Evolutionary conservation across 1,284 basidiomycete genomes (phyloP).

Genomic region (Malassezia sp.): DNA sequence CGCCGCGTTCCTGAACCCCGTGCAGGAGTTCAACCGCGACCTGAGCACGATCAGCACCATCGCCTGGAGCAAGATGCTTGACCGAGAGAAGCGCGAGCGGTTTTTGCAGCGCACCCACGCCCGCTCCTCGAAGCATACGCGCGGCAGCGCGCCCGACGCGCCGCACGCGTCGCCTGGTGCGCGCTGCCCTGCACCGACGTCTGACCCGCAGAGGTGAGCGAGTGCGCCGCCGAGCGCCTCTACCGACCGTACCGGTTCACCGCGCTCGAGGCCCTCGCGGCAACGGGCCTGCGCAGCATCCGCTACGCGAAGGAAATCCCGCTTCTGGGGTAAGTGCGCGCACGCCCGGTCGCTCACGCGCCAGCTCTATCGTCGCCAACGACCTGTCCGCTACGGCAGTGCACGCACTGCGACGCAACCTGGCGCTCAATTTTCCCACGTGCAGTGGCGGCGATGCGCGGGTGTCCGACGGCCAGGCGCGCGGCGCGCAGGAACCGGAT

Average conservation of each 20-base stretch:
- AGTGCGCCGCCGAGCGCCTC: constrained; percentile 16
- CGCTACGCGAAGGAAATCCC: constrained; percentile 97
- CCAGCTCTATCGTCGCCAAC: constrained; percentile 86
- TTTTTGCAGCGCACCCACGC: constrained; percentile 49
- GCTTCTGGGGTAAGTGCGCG: too few relatives aligned
- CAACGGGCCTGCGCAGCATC: constrained; percentile 87
- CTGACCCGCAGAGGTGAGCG: too few relatives aligned
- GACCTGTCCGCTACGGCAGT: constrained; percentile 75
- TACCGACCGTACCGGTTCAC: constrained; percentile 61
- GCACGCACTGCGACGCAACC: constrained; percentile 75
- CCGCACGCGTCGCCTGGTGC: constrained; percentile 15
- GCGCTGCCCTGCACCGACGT: too few relatives aligned
- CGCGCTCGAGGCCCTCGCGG: constrained; percentile 86
- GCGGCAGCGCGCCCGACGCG: constrained; percentile 2
- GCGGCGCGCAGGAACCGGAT: too few relatives aligned
- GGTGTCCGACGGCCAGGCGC: too few relatives aligned
- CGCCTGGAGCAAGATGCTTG: constrained; percentile 66
- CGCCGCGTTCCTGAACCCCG: constrained; percentile 77
- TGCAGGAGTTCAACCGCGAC: constrained; percentile 97
- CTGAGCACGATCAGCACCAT: constrained; percentile 77
- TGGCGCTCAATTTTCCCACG: constrained; percentile 77
- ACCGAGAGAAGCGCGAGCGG: constrained; percentile 58
- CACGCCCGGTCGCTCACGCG: too few relatives aligned
- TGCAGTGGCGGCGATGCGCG: too few relatives aligned
- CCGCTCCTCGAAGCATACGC: constrained; percentile 15